Percentiles rank a stretch among this genome's conserved stretches.
These are phyloP conservation scores for Lipomyces sp. DNA, from an alignment of 805 yeast species.

Conservation along the genomic window DNA sequence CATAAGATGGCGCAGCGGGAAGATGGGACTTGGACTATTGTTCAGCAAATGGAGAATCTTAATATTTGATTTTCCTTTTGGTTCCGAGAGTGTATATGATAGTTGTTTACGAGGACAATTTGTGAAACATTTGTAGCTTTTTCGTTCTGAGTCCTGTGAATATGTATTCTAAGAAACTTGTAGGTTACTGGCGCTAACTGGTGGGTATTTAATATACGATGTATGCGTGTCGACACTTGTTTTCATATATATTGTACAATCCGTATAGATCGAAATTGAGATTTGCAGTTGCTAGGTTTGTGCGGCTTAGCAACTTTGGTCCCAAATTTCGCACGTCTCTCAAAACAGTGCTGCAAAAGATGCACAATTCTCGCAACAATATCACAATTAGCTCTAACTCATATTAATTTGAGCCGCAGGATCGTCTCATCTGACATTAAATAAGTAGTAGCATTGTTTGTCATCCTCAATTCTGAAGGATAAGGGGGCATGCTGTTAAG, in stretches of 20 bases:
- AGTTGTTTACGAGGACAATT: background rate
- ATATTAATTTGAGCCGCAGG: background rate
- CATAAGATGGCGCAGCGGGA: background rate
- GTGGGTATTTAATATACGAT: background rate
- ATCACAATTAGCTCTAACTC: background rate
- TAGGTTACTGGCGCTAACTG: background rate
- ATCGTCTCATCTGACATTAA: background rate
- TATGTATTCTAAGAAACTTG: background rate
- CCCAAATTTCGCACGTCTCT: background rate
- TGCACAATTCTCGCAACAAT: background rate
- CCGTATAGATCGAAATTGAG: too few species aligned
- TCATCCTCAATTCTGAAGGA: background rate
- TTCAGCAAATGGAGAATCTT: background rate
- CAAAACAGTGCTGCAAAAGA: background rate
- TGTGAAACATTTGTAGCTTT: background rate
- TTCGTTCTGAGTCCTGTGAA: background rate
- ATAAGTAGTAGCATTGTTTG: background rate
- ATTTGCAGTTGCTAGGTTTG: too few species aligned
- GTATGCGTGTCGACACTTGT: background rate
- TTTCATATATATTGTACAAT: background rate
- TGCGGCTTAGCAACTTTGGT: background rate
- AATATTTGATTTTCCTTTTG: background rate
- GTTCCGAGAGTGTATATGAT: background rate
- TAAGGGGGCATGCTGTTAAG: background rate
- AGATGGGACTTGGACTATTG: constrained; percentile 5